phyloP scores from a whole-genome alignment of 352 stramenopile genomes.

The Phytopythium kandeliae region DNA sequence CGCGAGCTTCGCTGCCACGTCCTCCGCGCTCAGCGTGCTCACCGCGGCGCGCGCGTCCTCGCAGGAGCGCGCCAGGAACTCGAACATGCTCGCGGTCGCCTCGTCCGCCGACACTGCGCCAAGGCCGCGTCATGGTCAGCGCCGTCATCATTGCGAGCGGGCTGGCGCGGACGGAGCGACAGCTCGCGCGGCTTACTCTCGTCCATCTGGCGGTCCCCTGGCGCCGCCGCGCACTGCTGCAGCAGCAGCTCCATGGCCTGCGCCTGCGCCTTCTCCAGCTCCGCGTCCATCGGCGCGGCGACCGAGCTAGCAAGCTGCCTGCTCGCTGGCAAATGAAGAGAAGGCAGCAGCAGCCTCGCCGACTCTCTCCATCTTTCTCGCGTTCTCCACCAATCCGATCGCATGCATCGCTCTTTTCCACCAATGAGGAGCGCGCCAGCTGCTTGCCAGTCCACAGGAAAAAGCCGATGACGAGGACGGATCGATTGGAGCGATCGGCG shows the following conservation, averaged over 20 bases:
- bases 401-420: too few species aligned
- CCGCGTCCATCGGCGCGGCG: constrained; percentile 11
- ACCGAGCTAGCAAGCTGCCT: neutral
- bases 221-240: constrained; percentile 35
- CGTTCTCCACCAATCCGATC: too few species aligned
- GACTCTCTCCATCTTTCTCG: too few species aligned
- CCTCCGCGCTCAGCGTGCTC: constrained; percentile 38
- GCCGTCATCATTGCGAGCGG: too few species aligned
- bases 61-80: constrained; percentile 59
- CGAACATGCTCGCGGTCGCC: constrained; percentile 46
- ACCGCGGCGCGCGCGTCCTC: constrained; percentile 51
- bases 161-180: too few species aligned
- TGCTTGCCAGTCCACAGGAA: too few species aligned
- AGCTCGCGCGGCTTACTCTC: neutral
- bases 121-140: too few species aligned
- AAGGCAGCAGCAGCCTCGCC: too few species aligned
- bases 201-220: neutral
- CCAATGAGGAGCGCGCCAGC: too few species aligned
- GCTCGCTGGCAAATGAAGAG: neutral
- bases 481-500: too few species aligned
- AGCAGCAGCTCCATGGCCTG: constrained; percentile 54
- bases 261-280: constrained; percentile 42
- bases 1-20: constrained; percentile 47
- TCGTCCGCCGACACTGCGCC: constrained; percentile 8
- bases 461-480: too few species aligned